Evolutionary conservation across 1,139 yeast genomes (phyloP).

Genomic region (Blastobotrys raffinosifermentans): DNA sequence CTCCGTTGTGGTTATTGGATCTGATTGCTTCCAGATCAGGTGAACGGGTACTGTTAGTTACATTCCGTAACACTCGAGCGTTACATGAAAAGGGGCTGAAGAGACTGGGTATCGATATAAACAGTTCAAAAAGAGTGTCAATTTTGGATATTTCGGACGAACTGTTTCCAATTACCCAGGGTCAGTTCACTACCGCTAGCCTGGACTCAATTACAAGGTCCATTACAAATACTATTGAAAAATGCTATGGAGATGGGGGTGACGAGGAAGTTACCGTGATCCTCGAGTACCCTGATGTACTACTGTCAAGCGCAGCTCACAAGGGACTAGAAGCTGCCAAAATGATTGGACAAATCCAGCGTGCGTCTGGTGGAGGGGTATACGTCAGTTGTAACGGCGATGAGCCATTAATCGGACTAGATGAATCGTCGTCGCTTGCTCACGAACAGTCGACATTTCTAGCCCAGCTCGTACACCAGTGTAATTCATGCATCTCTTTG

Average conservation of each 20-base stretch:
- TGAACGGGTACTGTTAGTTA: slow-evolving; percentile 14
- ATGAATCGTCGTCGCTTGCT: slow-evolving; percentile 24
- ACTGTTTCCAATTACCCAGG: slow-evolving; percentile 13
- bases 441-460: slow-evolving; percentile 41
- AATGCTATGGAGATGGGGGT: neutral
- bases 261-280: slow-evolving; percentile 10
- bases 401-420: slow-evolving; percentile 36
- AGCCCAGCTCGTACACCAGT: slow-evolving; percentile 45
- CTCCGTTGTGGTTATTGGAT: slow-evolving; percentile 60
- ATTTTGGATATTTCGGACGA: slow-evolving; percentile 31
- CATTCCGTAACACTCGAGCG: slow-evolving; percentile 19
- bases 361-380: slow-evolving; percentile 8
- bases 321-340: slow-evolving; percentile 6
- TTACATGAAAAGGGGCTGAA: slow-evolving; percentile 26
- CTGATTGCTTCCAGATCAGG: slow-evolving; percentile 19
- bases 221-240: neutral
- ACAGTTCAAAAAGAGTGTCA: slow-evolving; percentile 10
- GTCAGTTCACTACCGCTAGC: neutral
- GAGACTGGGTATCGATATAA: slow-evolving; percentile 24
- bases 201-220: neutral
- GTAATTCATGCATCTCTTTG: slow-evolving; percentile 47
- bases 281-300: slow-evolving; percentile 36
- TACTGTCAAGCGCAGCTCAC: slow-evolving; percentile 22
- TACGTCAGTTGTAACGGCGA: slow-evolving; percentile 35
- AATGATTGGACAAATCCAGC: slow-evolving; percentile 8